A percentile compares a stretch with the other conserved stretches of the same genome.
phyloP scores from a whole-genome alignment of 768 basidiomycete species.

The Epithele typhae region DNA sequence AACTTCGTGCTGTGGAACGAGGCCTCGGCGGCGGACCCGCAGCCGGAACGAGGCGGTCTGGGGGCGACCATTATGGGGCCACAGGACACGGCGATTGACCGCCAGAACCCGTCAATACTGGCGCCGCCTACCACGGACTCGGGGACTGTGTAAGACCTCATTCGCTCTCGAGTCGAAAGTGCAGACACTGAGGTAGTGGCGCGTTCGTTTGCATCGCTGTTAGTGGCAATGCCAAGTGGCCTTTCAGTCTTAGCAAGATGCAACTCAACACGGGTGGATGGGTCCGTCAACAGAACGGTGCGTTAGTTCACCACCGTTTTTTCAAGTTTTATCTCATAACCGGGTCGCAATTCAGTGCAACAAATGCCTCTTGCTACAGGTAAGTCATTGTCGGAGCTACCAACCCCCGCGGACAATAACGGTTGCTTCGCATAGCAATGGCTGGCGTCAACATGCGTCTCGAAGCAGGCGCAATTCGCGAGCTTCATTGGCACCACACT shows the following conservation, averaged over 20 bases:
- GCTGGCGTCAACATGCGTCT: conserved; percentile 33
- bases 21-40: conserved; percentile 11
- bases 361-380: conserved; percentile 31
- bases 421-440: conserved; percentile 18
- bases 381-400: conserved; percentile 2
- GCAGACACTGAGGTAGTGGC: too few species aligned
- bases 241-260: conserved; percentile 30
- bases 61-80: conserved; percentile 27
- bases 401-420: not conserved
- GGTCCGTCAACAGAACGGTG: conserved; percentile 32
- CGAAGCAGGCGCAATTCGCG: conserved; percentile 31
- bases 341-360: conserved; percentile 3
- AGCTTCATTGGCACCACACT: conserved; percentile 35
- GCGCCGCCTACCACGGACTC: conserved; percentile 31
- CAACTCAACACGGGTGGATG: conserved; percentile 33
- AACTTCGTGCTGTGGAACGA: conserved; percentile 19
- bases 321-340: not conserved
- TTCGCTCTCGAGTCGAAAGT: too few species aligned
- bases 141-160: conserved; percentile 25
- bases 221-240: conserved; percentile 38
- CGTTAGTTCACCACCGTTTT: not conserved
- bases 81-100: conserved; percentile 26
- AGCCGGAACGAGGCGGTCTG: conserved; percentile 20
- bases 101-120: conserved; percentile 29
- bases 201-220: not conserved